These are phyloP conservation scores for Mycena latifolia DNA, from an alignment of 768 basidiomycete genomes.

Conservation along the genomic window DNA sequence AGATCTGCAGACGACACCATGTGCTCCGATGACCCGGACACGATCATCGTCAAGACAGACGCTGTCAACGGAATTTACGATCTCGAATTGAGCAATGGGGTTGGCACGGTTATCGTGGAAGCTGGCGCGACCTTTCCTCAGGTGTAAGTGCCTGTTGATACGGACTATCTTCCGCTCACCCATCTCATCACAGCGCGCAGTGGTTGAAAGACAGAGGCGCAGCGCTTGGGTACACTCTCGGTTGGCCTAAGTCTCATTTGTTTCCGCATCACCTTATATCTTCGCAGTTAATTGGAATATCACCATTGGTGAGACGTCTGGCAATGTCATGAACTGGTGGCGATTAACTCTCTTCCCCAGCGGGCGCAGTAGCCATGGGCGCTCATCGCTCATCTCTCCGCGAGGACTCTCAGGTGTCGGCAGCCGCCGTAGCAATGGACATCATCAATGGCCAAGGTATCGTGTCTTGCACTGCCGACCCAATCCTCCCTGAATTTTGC, in stretches of 20 bases:
- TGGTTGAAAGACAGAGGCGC: constrained; percentile 51
- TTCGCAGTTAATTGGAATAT: constrained; percentile 53
- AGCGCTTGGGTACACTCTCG: constrained; percentile 49
- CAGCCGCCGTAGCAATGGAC: constrained; percentile 49
- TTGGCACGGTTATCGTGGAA: constrained; percentile 49
- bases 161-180: too few relatives aligned
- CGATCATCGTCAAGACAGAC: constrained; percentile 51
- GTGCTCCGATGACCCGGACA: constrained; percentile 51
- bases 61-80: constrained; percentile 48
- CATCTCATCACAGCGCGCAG: constrained; percentile 41
- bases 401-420: constrained; percentile 52
- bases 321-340: not conserved
- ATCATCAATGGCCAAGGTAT: constrained; percentile 52
- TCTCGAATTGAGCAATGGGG: constrained; percentile 40
- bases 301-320: constrained; percentile 44
- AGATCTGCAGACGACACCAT: constrained; percentile 47
- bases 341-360: not conserved
- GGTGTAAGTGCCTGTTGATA: constrained; percentile 38
- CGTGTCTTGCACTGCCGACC: not conserved
- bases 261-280: not conserved
- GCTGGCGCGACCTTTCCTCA: constrained; percentile 52
- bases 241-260: constrained; percentile 26
- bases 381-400: constrained; percentile 54
- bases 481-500: not conserved
- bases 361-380: constrained; percentile 53